Evolutionary conservation across 2,329 filamentous ascomycete species (phyloP), one percentile per base, ranked within the genome.

Genomic region (Neoscytalidium dimidiatum): DNA sequence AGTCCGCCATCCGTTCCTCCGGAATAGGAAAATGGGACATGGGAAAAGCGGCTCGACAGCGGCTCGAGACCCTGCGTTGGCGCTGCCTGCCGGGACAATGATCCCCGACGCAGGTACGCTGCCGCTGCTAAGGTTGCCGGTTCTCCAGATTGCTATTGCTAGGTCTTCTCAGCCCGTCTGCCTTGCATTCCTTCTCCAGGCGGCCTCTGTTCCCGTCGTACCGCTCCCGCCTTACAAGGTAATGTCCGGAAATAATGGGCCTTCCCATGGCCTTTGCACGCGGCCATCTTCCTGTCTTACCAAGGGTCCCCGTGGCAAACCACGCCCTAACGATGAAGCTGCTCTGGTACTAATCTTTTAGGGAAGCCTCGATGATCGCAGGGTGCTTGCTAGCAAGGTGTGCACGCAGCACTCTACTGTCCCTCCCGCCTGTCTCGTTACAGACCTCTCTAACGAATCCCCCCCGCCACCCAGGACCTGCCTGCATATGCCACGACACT

Each of bases 361-460:
- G 21, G 11, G 35, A 26, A 13, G 23, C 35, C 3, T 23, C 53
- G 35, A n/a, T 41, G 53, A 57, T 57, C 53, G 31, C 52, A 41
- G 31, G 49, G 29, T 35, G 49, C 49, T 28, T 11, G 29, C 49
- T 7, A 21, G 31, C 49, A 56, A 21, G 53, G 35, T 31, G 35
- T 57, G 53, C 53, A 57, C 53, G 53, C 23, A 57, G 53, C 53
- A 43, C 53, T 8, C 23, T 57, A 7, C 21, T 23, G 23, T 29
- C 33, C 17, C 14, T 26, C 31, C 19, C 13, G 6, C 23, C 8
- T 26, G 31, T 38, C 29, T 56, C 53, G 53, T 57, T 57, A 57
- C 53, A 57, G 53, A n/a, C 33, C n/a, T 49, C 53, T 57, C 33
- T 57, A 43, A 57, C 23, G 52, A 35, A 38, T 43, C 31, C 53